phyloP scores from a whole-genome alignment of 768 basidiomycete genomes.

The Gloeopeniophorella convolvens region DNA sequence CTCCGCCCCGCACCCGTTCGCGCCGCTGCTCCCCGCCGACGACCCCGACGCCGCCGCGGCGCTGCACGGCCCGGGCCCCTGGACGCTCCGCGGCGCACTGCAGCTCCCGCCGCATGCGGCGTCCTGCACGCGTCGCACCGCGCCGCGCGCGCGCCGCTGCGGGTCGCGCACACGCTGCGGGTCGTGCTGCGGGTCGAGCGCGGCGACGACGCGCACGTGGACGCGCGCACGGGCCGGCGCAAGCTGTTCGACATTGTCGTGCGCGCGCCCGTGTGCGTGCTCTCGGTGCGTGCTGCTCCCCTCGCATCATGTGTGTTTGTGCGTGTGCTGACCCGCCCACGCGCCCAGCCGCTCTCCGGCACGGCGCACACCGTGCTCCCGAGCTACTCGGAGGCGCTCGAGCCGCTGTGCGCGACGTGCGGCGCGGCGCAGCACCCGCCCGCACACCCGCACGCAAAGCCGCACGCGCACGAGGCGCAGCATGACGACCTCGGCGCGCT shows the following conservation, averaged over 20 bases:
- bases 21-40: constrained; percentile 43
- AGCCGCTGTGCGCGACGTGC: neutral
- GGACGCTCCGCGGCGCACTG: constrained; percentile 68
- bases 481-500: constrained; percentile 30
- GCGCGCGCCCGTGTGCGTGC: constrained; percentile 77
- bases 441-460: constrained; percentile 5
- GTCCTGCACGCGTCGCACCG: constrained; percentile 70
- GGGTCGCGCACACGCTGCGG: constrained; percentile 72
- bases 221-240: constrained; percentile 60
- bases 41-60: constrained; percentile 49
- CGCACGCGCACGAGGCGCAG: constrained; percentile 1
- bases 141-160: constrained; percentile 70
- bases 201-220: constrained; percentile 60
- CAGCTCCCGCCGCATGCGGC: constrained; percentile 56
- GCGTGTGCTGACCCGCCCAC: neutral
- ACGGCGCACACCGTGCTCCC: constrained; percentile 3
- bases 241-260: constrained; percentile 86
- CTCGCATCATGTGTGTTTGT: neutral
- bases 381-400: constrained; percentile 5
- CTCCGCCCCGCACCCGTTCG: constrained; percentile 51
- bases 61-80: constrained; percentile 78
- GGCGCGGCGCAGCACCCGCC: no score
- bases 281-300: constrained; percentile 55
- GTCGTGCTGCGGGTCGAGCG: constrained; percentile 78
- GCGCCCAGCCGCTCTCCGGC: constrained; percentile 10